A percentile compares a stretch with the other conserved stretches of the same genome.
Conservation (phyloP, 2,329 filamentous ascomycete genomes). For the Thielaviopsis populi region DNA sequence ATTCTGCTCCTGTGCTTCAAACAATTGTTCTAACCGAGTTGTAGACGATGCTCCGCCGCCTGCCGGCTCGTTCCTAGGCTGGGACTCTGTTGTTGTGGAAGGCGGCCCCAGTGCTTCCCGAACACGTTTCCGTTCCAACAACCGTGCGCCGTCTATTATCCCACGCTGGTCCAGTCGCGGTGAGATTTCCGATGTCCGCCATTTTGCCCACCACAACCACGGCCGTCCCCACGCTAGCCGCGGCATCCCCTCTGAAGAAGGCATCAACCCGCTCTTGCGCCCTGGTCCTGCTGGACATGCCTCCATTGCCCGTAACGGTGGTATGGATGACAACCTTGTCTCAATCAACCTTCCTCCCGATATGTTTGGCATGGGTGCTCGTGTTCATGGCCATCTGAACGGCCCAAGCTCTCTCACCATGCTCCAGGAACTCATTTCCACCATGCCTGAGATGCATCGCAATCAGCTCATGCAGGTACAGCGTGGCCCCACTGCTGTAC, state of each 20-base stretch:
- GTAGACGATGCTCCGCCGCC: constrained; percentile 27
- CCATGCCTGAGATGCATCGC: constrained; percentile 32
- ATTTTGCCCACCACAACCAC: neutral
- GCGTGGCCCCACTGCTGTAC: constrained; percentile 34
- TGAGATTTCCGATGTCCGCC: constrained; percentile 6
- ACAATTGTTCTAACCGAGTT: constrained; percentile 5
- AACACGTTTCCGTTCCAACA: constrained; percentile 25
- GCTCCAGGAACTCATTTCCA: constrained; percentile 41
- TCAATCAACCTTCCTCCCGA: constrained; percentile 35
- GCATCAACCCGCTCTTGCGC: constrained; percentile 72
- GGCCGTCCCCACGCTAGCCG: neutral
- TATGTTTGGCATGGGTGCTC: constrained; percentile 26
- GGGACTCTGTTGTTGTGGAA: constrained; percentile 31
- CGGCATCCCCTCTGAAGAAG: constrained; percentile 51
- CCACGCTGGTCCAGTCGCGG: constrained; percentile 8
- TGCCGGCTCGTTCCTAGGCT: constrained; percentile 36
- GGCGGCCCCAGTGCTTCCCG: constrained; percentile 26
- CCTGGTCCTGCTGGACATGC: constrained; percentile 36
- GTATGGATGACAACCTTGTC: constrained; percentile 26
- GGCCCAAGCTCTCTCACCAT: constrained; percentile 39
- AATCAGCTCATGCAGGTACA: constrained; percentile 45
- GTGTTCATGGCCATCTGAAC: constrained; percentile 10
- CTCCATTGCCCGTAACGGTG: constrained; percentile 32
- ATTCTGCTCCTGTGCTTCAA: constrained; percentile 1
- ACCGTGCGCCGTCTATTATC: neutral